A percentile compares a stretch with the other conserved stretches of the same genome.
phyloP scores from a whole-genome alignment of 371 early-diverging fungal species.

The Mucor lusitanicus region DNA sequence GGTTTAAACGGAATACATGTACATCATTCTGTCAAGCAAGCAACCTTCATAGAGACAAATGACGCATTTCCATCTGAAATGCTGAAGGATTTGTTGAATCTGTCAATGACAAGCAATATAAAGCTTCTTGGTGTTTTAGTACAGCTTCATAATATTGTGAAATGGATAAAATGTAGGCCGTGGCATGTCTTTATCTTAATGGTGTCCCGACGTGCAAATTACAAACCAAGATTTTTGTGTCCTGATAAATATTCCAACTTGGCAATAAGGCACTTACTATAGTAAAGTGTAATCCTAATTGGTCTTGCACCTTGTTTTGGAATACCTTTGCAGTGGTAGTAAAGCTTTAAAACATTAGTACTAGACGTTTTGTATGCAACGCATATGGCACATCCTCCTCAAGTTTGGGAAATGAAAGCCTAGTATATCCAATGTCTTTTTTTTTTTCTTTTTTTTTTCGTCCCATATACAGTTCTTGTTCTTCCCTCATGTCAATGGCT shows the following conservation, averaged over 20 bases:
- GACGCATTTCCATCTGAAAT: background rate
- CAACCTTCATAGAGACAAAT: background rate
- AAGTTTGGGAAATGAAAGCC: background rate
- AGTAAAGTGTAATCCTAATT: background rate
- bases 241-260: background rate
- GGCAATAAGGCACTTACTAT: background rate
- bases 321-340: background rate
- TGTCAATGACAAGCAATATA: background rate
- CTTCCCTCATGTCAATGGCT: background rate
- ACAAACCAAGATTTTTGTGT: background rate
- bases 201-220: background rate
- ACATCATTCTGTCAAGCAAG: background rate
- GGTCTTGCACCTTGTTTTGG: background rate
- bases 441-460: background rate
- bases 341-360: background rate
- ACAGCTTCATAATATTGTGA: background rate
- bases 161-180: background rate
- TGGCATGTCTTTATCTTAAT: background rate
- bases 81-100: background rate
- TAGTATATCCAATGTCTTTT: background rate
- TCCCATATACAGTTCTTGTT: background rate
- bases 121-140: background rate
- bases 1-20: background rate
- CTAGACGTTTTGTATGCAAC: background rate
- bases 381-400: background rate